Evolutionary conservation across 176 grass and related monocot genomes (phyloP).

Genomic region (Oropetium thomaeum): DNA sequence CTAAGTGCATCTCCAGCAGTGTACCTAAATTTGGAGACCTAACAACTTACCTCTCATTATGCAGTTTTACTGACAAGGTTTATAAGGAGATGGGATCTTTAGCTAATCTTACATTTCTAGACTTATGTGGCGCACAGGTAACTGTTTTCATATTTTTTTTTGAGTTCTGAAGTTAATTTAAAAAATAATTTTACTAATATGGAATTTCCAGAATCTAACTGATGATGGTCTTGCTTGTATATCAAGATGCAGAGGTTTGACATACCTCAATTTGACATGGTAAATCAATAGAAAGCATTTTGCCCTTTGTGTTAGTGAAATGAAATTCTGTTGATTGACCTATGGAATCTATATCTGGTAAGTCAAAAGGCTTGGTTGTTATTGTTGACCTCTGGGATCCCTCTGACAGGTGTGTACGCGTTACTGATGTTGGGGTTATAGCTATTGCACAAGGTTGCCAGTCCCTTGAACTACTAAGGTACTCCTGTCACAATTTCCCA

Average conservation of each 20-base stretch:
- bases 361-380: no score
- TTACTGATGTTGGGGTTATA: slow-evolving; percentile 74
- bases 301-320: neutral
- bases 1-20: no score
- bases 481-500: no score
- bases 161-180: neutral
- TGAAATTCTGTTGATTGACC: neutral
- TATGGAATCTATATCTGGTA: no score
- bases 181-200: slow-evolving; percentile 16
- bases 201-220: slow-evolving; percentile 63
- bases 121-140: slow-evolving; percentile 95
- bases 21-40: no score
- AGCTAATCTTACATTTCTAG: slow-evolving; percentile 71
- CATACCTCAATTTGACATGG: slow-evolving; percentile 81
- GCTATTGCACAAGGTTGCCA: slow-evolving; percentile 68
- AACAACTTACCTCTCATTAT: slow-evolving; percentile 30
- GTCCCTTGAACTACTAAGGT: slow-evolving; percentile 77
- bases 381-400: slow-evolving; percentile 3
- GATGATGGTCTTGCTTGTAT: slow-evolving; percentile 69
- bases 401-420: slow-evolving; percentile 65
- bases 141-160: slow-evolving; percentile 25
- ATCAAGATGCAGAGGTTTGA: slow-evolving; percentile 65
- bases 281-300: slow-evolving; percentile 36
- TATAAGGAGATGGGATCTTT: slow-evolving; percentile 75
- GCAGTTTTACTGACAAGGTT: slow-evolving; percentile 77